Conservation (phyloP, 148 eudicot species). For the Rhododendron vialii region DNA sequence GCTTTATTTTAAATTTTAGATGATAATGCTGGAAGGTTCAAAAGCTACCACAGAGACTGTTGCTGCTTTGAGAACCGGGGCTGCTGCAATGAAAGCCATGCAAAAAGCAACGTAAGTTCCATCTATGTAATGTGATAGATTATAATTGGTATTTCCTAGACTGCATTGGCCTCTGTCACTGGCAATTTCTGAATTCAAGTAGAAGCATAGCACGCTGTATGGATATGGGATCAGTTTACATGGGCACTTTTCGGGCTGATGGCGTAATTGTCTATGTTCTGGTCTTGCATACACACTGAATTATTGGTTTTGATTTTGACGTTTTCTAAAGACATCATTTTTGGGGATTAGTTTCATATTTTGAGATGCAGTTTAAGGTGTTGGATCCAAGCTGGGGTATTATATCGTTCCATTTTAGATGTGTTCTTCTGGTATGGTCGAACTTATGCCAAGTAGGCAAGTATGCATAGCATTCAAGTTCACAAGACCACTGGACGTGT, state of each 20-base stretch:
- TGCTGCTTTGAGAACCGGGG: conserved; percentile 91
- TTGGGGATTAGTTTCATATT: background rate
- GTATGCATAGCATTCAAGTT: background rate
- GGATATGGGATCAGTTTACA: background rate
- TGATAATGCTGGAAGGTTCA: conserved; percentile 91
- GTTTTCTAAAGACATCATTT: too few species aligned
- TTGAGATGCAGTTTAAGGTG: background rate
- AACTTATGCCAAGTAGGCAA: background rate
- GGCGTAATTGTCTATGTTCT: background rate
- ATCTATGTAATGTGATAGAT: background rate
- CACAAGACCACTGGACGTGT: background rate
- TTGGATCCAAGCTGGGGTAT: background rate
- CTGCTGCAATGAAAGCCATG: conserved; percentile 92
- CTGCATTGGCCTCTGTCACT: background rate
- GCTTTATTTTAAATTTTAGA: conserved; percentile 35
- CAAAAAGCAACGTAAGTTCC: conserved; percentile 85
- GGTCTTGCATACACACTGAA: background rate
- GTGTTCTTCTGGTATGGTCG: background rate
- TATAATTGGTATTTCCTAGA: background rate
- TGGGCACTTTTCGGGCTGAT: background rate
- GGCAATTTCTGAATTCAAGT: background rate
- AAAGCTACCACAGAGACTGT: conserved; percentile 94
- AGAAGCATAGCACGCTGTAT: background rate
- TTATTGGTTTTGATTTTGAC: background rate
- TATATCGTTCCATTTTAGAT: background rate